Percentiles rank a stretch among this genome's conserved stretches.
Evolutionary conservation across 306 rosid species (phyloP).

Genomic region (Chamaecrista fasciculata): DNA sequence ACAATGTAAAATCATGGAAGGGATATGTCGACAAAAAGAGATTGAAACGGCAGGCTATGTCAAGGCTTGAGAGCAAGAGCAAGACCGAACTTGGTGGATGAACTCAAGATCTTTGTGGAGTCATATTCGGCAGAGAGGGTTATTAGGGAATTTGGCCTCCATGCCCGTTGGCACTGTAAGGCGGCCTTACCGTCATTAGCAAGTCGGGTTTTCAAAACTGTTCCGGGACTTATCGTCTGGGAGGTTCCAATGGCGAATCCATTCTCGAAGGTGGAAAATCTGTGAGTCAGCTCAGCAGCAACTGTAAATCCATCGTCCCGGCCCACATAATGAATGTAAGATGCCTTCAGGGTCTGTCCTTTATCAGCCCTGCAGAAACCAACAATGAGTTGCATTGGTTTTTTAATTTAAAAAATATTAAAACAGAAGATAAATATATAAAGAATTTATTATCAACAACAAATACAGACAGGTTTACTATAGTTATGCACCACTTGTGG

Average conservation of each 20-base stretch:
- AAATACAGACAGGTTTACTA: neutral
- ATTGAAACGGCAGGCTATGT: constrained; percentile 27
- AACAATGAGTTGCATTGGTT: constrained; percentile 8
- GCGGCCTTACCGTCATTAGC: constrained; percentile 74
- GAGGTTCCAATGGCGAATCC: constrained; percentile 79
- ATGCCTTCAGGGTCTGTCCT: constrained; percentile 74
- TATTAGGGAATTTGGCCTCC: constrained; percentile 90
- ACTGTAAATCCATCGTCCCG: constrained; percentile 57
- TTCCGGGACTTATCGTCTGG: constrained; percentile 52
- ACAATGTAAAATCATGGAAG: constrained; percentile 32
- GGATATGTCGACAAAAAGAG: constrained; percentile 6
- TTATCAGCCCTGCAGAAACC: constrained; percentile 66
- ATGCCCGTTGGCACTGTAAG: constrained; percentile 69
- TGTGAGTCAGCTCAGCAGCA: constrained; percentile 80
- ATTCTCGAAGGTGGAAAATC: constrained; percentile 60
- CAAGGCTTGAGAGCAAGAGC: constrained; percentile 85
- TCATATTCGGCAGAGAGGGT: constrained; percentile 83
- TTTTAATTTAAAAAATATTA: neutral
- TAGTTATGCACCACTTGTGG: neutral
- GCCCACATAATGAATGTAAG: constrained; percentile 74
- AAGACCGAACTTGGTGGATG: constrained; percentile 77
- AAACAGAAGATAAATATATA: too few species aligned
- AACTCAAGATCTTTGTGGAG: constrained; percentile 47
- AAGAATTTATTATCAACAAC: too few species aligned
- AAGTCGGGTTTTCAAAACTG: constrained; percentile 68